Conservation (phyloP, 2,329 filamentous ascomycete species). For the Blumeria hordei region DNA sequence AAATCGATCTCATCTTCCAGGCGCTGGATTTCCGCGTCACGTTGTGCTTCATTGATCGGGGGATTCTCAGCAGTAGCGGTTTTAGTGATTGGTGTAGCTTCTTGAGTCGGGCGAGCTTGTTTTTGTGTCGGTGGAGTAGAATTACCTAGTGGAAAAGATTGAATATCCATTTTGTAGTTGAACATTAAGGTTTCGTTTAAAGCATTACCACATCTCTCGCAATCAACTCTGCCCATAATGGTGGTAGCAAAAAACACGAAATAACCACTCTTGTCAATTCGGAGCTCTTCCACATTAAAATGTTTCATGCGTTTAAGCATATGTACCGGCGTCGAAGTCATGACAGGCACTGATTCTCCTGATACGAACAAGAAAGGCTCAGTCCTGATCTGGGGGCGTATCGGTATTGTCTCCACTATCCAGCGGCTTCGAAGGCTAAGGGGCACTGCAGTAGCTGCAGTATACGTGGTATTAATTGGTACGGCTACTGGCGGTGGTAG, state of each 20-base stretch:
- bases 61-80: slow-evolving; percentile 20
- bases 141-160: slow-evolving; percentile 29
- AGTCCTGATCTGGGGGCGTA: slow-evolving; percentile 45
- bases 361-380: slow-evolving; percentile 81
- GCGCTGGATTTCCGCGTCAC: slow-evolving; percentile 38
- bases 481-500: neutral
- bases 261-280: slow-evolving; percentile 68
- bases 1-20: slow-evolving; percentile 60
- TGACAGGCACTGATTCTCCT: slow-evolving; percentile 66
- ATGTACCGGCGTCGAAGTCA: slow-evolving; percentile 66
- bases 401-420: slow-evolving; percentile 21
- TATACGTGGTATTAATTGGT: neutral
- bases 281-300: slow-evolving; percentile 58
- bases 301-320: slow-evolving; percentile 73
- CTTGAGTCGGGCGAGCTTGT: slow-evolving; percentile 7
- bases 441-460: neutral
- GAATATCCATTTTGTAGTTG: slow-evolving; percentile 83
- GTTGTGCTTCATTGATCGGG: slow-evolving; percentile 21
- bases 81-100: neutral
- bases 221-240: slow-evolving; percentile 51
- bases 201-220: slow-evolving; percentile 52
- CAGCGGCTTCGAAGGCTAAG: slow-evolving; percentile 4
- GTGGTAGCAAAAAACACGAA: slow-evolving; percentile 77
- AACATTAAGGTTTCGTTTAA: slow-evolving; percentile 71
- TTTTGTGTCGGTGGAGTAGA: slow-evolving; percentile 5